Base-by-base conservation (phyloP, 768 basidiomycete species). In the Suillus brevipes region DNA sequence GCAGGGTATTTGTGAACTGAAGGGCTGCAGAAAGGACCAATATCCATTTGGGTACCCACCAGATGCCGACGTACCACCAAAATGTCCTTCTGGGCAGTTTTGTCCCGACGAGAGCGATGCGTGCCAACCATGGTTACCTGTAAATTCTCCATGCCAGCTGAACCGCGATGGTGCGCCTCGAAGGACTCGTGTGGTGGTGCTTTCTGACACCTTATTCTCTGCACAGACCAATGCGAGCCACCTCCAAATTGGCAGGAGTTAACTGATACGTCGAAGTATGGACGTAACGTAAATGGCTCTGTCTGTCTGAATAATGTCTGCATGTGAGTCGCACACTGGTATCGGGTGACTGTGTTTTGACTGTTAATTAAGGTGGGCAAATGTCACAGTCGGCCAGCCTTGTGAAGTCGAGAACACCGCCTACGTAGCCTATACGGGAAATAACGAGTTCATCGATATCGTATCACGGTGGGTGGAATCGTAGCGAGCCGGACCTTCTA, bases 231-330 rank as follows among this genome's bases (percentile, higher is more conserved):
- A 78, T 95, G 94, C 71, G 80, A 83, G 70, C 80, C 80, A 0
- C 91, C 93, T 7, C 83, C 87, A 6, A 89, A 94, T 72, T 85
- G 78, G 69, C 75, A 76, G 63, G 84, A 89, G 10, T 81, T 91
- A 28, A 79, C 82, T 14, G 92, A 95, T 69, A 82, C 76, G 18
- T 85, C 82, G 45, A 86, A 87, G 23, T 83, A 85, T 25, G 89
- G 90, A 43, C 84, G 87, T 47, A 90, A 95, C 75, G 79, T 87
- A 66, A 93, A 96, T 71, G 94, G 94, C 36, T 86, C 91, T 4
- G 82, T 95, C 23, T 96, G 95, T 74, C 82, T 97, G 60, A 91
- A 93, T 71, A 89, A 88, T 71, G 75, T 83, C 4, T 95, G 94
- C 90, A 87, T 89, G 93, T 94, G 73, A 43, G 89, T 81, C 28